A percentile compares a stretch with the other conserved stretches of the same genome.
These are phyloP conservation scores for Spathaspora hagerdaliae DNA, from an alignment of 805 yeast species.

Conservation along the genomic window DNA sequence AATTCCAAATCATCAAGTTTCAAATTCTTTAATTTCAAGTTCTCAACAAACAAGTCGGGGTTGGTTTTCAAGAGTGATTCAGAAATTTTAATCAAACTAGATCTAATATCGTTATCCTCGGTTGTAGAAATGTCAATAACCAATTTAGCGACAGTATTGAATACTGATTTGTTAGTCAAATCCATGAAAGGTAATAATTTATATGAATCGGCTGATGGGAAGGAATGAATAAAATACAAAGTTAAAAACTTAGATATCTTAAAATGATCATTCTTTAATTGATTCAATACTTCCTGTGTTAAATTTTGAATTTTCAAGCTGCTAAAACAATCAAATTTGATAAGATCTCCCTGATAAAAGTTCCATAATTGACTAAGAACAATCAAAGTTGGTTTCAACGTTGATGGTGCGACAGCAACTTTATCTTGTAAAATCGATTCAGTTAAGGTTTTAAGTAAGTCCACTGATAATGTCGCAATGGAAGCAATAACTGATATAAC, in stretches of 20 bases:
- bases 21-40: conserved; percentile 15
- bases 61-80: conserved; percentile 18
- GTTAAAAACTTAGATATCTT: conserved; percentile 27
- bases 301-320: conserved; percentile 8
- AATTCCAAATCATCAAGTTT: conserved; percentile 42
- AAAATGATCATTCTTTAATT: conserved; percentile 21
- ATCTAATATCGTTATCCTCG: conserved; percentile 14
- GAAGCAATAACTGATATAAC: conserved; percentile 73
- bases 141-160: conserved; percentile 1
- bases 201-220: conserved; percentile 16
- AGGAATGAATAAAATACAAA: conserved; percentile 22
- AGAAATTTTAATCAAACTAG: conserved; percentile 10
- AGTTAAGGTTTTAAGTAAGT: conserved; percentile 28
- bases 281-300: conserved; percentile 2
- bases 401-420: conserved; percentile 15
- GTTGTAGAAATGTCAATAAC: conserved; percentile 5
- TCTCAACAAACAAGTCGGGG: conserved; percentile 15
- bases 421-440: conserved; percentile 26
- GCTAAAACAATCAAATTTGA: conserved; percentile 15
- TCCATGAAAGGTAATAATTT: conserved; percentile 21
- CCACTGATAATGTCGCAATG: conserved; percentile 54
- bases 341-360: conserved; percentile 7
- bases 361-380: conserved; percentile 41
- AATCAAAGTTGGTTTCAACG: conserved; percentile 30
- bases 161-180: conserved; percentile 10